A percentile compares a stretch with the other conserved stretches of the same genome.
These are phyloP conservation scores for Przewalskia tangutica DNA, from an alignment of 257 asterid species.

Conservation along the genomic window DNA sequence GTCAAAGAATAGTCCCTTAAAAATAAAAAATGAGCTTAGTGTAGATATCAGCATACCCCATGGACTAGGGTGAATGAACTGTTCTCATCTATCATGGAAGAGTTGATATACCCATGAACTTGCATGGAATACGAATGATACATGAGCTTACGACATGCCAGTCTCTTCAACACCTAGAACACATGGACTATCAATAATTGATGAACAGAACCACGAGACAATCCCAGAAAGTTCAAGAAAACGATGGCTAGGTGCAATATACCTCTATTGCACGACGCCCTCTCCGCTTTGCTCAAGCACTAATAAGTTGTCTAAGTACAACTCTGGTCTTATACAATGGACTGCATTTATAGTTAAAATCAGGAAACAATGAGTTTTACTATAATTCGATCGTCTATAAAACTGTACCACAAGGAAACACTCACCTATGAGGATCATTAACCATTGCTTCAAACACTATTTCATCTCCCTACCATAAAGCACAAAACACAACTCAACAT, in stretches of 20 bases:
- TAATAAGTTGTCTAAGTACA: constrained; percentile 59
- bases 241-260: neutral
- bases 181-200: constrained; percentile 3
- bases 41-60: constrained; percentile 48
- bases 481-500: neutral
- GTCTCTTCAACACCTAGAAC: constrained; percentile 70
- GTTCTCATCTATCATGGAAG: constrained; percentile 44
- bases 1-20: neutral
- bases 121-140: constrained; percentile 90
- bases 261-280: constrained; percentile 93
- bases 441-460: constrained; percentile 75
- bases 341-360: constrained; percentile 33
- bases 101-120: constrained; percentile 83
- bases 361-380: neutral
- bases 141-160: constrained; percentile 55
- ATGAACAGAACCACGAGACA: constrained; percentile 2
- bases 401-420: constrained; percentile 9
- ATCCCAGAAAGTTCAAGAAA: neutral
- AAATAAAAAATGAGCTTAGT: neutral
- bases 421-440: constrained; percentile 62
- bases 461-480: constrained; percentile 62
- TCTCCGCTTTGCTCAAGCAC: constrained; percentile 78
- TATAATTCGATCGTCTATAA: neutral
- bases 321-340: constrained; percentile 66
- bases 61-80: constrained; percentile 77